Evolutionary conservation across 768 basidiomycete species (phyloP).

Genomic region (Lactarius psammicola): DNA sequence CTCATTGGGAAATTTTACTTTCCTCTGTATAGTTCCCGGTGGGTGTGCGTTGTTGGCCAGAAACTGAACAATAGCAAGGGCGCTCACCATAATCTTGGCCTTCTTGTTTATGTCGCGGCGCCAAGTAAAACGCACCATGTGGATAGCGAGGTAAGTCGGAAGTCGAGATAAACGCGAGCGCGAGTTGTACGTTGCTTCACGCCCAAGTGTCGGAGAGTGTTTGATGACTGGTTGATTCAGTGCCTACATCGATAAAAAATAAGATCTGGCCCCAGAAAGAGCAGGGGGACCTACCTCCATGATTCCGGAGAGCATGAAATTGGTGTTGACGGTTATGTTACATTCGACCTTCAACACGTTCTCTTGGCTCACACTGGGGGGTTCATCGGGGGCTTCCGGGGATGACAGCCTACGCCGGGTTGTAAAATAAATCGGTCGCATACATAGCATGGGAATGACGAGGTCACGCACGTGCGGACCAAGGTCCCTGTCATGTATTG

Average conservation of each 20-base stretch:
- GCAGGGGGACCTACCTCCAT: conserved; percentile 45
- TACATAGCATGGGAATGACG: not conserved
- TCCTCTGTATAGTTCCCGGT: conserved; percentile 49
- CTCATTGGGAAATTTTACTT: conserved; percentile 90
- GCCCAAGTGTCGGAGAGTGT: conserved; percentile 70
- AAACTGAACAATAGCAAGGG: not conserved
- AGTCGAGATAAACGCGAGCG: conserved; percentile 79
- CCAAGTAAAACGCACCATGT: conserved; percentile 98
- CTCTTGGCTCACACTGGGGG: conserved; percentile 59
- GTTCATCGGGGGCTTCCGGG: conserved; percentile 80
- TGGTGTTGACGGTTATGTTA: conserved; percentile 83
- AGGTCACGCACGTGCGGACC: conserved; percentile 56
- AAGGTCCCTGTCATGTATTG: conserved; percentile 81
- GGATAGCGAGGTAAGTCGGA: conserved; percentile 81
- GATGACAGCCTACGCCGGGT: conserved; percentile 59
- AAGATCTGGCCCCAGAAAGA: not conserved
- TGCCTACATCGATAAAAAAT: conserved; percentile 51
- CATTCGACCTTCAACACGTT: conserved; percentile 87
- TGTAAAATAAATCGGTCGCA: conserved; percentile 3
- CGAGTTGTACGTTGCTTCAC: conserved; percentile 79
- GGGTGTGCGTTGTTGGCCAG: not conserved
- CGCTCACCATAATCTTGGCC: conserved; percentile 88
- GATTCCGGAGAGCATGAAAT: conserved; percentile 86
- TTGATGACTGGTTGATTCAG: conserved; percentile 88
- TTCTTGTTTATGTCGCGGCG: conserved; percentile 86